These are phyloP conservation scores for Laburnicola sp. DNA, from an alignment of 2,329 filamentous ascomycete species.

Conservation along the genomic window DNA sequence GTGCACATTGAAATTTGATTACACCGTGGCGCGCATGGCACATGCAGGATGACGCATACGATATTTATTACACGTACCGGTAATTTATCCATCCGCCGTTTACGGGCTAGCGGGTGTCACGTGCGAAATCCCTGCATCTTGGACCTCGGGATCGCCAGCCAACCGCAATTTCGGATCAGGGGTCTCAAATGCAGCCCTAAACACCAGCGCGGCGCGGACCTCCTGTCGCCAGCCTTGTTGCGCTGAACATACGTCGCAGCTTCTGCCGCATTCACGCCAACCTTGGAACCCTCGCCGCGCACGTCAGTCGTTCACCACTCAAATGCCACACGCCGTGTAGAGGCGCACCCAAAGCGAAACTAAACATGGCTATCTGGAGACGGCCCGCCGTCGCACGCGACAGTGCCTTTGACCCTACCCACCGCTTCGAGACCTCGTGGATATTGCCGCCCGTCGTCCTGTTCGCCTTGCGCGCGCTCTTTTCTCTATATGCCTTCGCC, in stretches of 20 bases:
- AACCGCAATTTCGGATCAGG: conserved; percentile 6
- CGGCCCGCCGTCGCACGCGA: conserved; percentile 30
- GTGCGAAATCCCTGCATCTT: background rate
- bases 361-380: conserved; percentile 31
- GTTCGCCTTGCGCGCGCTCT: background rate
- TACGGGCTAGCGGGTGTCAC: background rate
- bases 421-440: background rate
- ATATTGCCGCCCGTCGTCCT: background rate
- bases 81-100: background rate
- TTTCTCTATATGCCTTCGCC: background rate
- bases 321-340: conserved; percentile 9
- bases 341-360: conserved; percentile 2
- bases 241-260: background rate
- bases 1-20: background rate
- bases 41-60: conserved; percentile 1
- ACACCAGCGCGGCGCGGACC: background rate
- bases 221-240: background rate
- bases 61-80: background rate
- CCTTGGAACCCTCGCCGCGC: background rate
- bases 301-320: background rate
- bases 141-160: background rate
- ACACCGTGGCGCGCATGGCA: background rate
- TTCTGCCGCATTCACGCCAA: background rate
- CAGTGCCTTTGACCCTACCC: conserved; percentile 7
- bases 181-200: conserved; percentile 6